Evolutionary conservation across 2,329 filamentous ascomycete genomes (phyloP), one percentile per base, ranked within the genome.

Genomic region (Colletotrichum lentis): DNA sequence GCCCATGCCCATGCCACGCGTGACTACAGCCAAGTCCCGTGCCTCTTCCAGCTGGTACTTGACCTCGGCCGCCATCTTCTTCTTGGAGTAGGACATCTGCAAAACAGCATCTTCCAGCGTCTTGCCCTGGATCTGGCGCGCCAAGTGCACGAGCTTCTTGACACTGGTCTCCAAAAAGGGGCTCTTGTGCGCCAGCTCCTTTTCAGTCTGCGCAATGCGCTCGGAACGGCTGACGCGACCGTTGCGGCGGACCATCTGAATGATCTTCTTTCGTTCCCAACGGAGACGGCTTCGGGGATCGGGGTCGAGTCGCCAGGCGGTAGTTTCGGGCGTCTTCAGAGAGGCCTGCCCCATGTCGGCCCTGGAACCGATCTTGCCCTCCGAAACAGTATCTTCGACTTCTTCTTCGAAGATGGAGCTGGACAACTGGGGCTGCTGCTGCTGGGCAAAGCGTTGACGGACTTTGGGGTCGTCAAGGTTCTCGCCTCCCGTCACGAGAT

Each of bases 21-120:
- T 86, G 18, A 91, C 91, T 72, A 97, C 84, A 43, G 96, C 96
- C 74, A 90, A 83, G 76, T 97, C 92, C 66, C 91, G 88, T 1
- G 95, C 94, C 74, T 92, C 86, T 76, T 96, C 88, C 20, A 99
- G 83, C 76, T 96, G 92, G 75, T 88, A 90, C 73, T 87, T 83
- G 35, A 98, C 88, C 75, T 97, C 93, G 72, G 87, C 84, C 7
- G 95, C 92, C 71, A 91, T 91, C 82, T 94, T 95, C 87, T 99
- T 99, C 84, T 93, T 93, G 78, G 91, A 95, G 82, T 95, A 98
- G 64, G 90, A 88, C 93, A 99, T 97, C 84, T 99, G 96, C 62
- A 92, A 81, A 72, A 98, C 92, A 16, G 96, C 96, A 43, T 99
- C 94, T 66, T 96, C 93, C 69, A 99, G 84, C n/a, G 90, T 90